A percentile compares a stretch with the other conserved stretches of the same genome.
Conservation (phyloP, 2,329 filamentous ascomycete species). For the Trichothecium roseum region DNA sequence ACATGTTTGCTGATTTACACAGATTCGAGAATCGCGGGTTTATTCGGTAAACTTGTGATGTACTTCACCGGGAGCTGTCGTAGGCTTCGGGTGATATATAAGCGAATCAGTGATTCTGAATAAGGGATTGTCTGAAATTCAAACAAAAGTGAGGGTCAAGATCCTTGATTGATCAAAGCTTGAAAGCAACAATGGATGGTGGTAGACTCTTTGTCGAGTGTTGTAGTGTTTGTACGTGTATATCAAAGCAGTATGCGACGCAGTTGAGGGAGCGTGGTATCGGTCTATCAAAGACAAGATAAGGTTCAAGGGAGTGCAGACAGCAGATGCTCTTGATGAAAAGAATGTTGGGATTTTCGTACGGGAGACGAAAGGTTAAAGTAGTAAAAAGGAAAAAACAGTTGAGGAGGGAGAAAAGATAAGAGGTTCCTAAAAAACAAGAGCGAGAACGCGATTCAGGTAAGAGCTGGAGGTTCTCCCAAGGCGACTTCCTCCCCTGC, state of each 20-base stretch:
- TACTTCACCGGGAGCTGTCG: not conserved
- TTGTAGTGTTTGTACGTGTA: too few relatives aligned
- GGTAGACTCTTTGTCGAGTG: constrained; percentile 4
- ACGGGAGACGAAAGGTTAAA: too few relatives aligned
- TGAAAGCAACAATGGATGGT: not conserved
- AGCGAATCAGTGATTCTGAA: not conserved
- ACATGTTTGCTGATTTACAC: constrained; percentile 19
- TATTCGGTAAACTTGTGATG: not conserved
- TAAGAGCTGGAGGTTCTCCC: too few relatives aligned
- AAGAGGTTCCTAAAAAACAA: too few relatives aligned
- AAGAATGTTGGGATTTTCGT: not conserved
- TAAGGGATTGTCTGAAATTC: not conserved
- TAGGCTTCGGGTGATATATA: not conserved
- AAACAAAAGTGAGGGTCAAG: constrained; percentile 6
- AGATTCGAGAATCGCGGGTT: not conserved
- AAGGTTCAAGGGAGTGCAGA: constrained; percentile 26
- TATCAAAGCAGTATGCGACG: constrained; percentile 12
- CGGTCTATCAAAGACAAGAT: constrained; percentile 43
- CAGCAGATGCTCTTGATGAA: constrained; percentile 16
- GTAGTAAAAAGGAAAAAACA: too few relatives aligned
- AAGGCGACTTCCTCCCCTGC: too few relatives aligned
- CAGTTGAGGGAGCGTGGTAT: constrained; percentile 22
- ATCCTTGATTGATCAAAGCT: constrained; percentile 5
- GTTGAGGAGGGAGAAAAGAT: too few relatives aligned
- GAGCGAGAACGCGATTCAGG: too few relatives aligned